Conservation (phyloP, 1,284 basidiomycete species). For the Rhizopogon hawkerae region DNA sequence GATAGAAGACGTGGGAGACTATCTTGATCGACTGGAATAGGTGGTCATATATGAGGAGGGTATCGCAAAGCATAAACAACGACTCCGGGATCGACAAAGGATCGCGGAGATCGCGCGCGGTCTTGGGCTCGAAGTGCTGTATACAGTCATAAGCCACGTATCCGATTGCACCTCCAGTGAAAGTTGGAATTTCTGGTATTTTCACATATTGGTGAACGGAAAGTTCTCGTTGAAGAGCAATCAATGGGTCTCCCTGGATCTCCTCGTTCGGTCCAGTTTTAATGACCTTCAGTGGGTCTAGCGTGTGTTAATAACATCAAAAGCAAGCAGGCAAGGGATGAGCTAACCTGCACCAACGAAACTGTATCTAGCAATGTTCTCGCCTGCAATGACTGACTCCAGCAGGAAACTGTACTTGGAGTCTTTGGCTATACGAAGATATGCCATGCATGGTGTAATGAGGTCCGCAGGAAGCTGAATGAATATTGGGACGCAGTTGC, state of each 20-base stretch:
- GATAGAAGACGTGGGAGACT: slow-evolving; percentile 90
- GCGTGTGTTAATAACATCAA: background rate
- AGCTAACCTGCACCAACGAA: slow-evolving; percentile 88
- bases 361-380: slow-evolving; percentile 88
- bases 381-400: slow-evolving; percentile 87
- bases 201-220: slow-evolving; percentile 83
- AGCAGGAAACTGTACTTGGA: slow-evolving; percentile 90
- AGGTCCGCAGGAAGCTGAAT: slow-evolving; percentile 92
- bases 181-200: slow-evolving; percentile 86
- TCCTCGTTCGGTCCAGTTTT: slow-evolving; percentile 84
- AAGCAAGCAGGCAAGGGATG: background rate
- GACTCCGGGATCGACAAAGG: slow-evolving; percentile 85
- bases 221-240: slow-evolving; percentile 80
- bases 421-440: slow-evolving; percentile 87
- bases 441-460: slow-evolving; percentile 95
- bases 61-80: slow-evolving; percentile 95
- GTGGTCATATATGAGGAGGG: slow-evolving; percentile 94
- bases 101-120: slow-evolving; percentile 65
- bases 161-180: slow-evolving; percentile 96
- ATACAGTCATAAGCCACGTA: slow-evolving; percentile 97
- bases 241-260: slow-evolving; percentile 80
- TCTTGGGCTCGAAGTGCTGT: slow-evolving; percentile 95
- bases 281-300: slow-evolving; percentile 89
- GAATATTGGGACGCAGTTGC: slow-evolving; percentile 91
- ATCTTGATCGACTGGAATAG: slow-evolving; percentile 92